A percentile compares a stretch with the other conserved stretches of the same genome.
Conservation (phyloP, 306 rosid genomes). For the Luffa aegyptiaca region DNA sequence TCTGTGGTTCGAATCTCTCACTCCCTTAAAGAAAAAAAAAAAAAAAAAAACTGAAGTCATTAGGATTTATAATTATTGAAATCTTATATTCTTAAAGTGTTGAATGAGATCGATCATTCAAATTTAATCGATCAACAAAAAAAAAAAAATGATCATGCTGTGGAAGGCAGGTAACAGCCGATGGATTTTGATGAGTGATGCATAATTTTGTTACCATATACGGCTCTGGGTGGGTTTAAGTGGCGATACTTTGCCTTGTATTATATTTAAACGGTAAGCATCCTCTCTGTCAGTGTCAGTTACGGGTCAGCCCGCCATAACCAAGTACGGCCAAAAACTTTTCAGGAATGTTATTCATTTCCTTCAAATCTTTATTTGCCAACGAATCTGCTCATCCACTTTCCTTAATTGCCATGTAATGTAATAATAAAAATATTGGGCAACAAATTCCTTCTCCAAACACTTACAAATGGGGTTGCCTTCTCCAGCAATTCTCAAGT, state of each 20-base stretch:
- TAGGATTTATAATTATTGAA: not conserved
- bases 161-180: not conserved
- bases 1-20: too few species aligned
- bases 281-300: not conserved
- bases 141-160: not conserved
- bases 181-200: not conserved
- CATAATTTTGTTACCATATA: not conserved
- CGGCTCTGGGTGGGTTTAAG: not conserved
- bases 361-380: not conserved
- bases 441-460: not conserved
- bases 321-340: not conserved
- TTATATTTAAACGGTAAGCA: not conserved
- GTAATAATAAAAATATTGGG: not conserved
- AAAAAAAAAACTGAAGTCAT: not conserved
- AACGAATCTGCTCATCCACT: not conserved
- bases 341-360: not conserved
- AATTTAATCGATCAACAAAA: too few species aligned
- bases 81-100: not conserved
- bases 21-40: too few species aligned
- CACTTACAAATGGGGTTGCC: not conserved
- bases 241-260: not conserved
- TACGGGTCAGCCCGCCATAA: not conserved
- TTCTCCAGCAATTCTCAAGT: not conserved
- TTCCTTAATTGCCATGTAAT: not conserved
- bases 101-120: not conserved